Evolutionary conservation across 2,329 filamentous ascomycete species (phyloP).

Genomic region (Aureobasidium musti): DNA sequence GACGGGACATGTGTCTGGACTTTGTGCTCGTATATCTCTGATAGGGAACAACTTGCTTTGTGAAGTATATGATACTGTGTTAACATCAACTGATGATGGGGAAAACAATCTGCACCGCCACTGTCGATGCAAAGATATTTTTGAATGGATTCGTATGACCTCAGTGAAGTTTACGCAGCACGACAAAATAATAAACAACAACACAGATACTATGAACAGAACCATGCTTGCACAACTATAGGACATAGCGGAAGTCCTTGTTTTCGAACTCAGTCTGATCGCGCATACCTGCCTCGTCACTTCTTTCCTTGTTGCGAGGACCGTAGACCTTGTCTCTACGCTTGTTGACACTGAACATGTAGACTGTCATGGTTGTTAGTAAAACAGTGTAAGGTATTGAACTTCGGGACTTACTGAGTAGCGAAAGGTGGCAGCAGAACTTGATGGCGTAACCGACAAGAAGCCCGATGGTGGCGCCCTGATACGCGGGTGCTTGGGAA

Average conservation of each 20-base stretch:
- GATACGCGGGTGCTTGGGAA: background rate
- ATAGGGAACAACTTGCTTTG: too few relatives aligned
- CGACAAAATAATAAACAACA: too few relatives aligned
- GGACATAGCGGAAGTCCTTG: background rate
- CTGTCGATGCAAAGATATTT: too few relatives aligned
- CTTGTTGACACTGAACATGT: background rate
- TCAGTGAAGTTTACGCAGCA: too few relatives aligned
- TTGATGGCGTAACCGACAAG: background rate
- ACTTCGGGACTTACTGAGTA: background rate
- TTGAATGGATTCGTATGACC: too few relatives aligned
- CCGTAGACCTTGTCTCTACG: background rate
- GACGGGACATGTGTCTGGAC: too few relatives aligned
- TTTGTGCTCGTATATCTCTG: too few relatives aligned
- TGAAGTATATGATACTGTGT: too few relatives aligned
- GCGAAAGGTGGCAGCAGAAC: background rate
- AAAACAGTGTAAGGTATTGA: too few relatives aligned
- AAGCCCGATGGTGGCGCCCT: background rate
- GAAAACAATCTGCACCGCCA: too few relatives aligned
- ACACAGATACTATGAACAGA: too few relatives aligned
- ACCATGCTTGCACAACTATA: background rate
- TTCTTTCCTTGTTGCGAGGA: background rate
- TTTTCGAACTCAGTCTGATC: background rate
- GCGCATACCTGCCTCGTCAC: background rate
- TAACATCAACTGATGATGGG: too few relatives aligned
- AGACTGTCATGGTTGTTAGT: background rate